Base-by-base conservation (phyloP, 768 basidiomycete species). In the Bullera alba region DNA sequence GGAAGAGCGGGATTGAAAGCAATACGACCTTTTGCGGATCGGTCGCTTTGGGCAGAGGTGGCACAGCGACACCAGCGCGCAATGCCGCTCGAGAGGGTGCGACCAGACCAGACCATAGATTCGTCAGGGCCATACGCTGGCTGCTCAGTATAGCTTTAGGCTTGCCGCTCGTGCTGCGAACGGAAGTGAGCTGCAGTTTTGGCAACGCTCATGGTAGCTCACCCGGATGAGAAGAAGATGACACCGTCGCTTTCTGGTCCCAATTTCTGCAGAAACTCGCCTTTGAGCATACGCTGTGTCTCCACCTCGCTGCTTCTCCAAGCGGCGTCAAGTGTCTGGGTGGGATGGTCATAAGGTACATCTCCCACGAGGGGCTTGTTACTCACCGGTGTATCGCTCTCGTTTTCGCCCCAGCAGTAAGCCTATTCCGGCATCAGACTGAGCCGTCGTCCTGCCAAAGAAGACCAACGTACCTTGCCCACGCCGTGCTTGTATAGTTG, bases 171-270 rank as follows among this genome's bases (percentile, higher is more conserved):
- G 66, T 68, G 4, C 65, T 67, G 23, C 29, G 17, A 16, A 6
- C 19, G 10, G 48, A 19, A 49, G 47, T 42, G n/a, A 22, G 21
- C 26, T 15, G 19, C n/a, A 17, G 19, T 16, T 19, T 10, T 17
- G 17, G 25, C 23, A 0, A 46, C 15, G 19, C 17, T n/a, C 16
- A 2, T 12, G 17, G 10, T 17, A 39, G 50, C 61, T 42, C 28
- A 67, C 65, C 65, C 65, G 28, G 63, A 65, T 14, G 66, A 58
- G 36, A 65, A 68, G 57, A 68, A 68, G 42, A 65, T 63, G 25
- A 65, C 60, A 5, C 56, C 66, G 39, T 65, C 66, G 25, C 56
- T 57, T 46, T 68, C 66, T 8, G 63, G 66, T 42, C 50, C 44
- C 5, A 67, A 38, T n/a, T n/a, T n/a, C n/a, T n/a, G n/a, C n/a